Base-by-base conservation (phyloP, 371 early-diverging fungal species). In the Mortierella polycephala region DNA sequence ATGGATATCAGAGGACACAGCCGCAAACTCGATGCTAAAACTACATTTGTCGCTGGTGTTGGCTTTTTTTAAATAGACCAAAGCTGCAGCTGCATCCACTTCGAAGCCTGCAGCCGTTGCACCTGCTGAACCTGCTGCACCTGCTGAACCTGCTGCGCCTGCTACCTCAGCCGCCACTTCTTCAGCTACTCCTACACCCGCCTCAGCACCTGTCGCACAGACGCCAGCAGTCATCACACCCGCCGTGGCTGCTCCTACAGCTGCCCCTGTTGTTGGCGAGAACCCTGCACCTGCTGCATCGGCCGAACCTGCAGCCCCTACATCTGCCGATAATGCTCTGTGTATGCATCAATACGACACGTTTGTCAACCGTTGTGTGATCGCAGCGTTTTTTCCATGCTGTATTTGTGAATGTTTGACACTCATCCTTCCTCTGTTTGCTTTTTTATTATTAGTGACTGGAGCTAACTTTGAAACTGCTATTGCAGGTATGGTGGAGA, bases 401-500 rank as follows among this genome's bases (percentile, higher is more conserved):
- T 30, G 30, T 30, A 30, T 30, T 30, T 53, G 12, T 49, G 30
- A 13, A 21, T 58, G 7, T n/a, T 13, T 50, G 21, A 9, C 45
- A 23, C 42, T 39, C 66, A 21, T 9, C 13, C 49, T 30, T 65
- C 16, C 7, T 49, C 1, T 21, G 3, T 23, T 57, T 13, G 14
- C 42, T 40, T 42, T 60, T 45, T n/a, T 16, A 41, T 56, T 67
- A 47, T 50, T 67, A 88, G 90, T 92, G 57, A 89, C 90, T 11
- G 95, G 96, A 40, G 59, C 85, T 49, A 84, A 88, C 59, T 90
- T 90, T 63, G 95, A 96, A 71, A 85, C 87, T 54, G 95, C 94
- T 18, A 87, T 97, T 51, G 82, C 86, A 55, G 93, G 92, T 75
- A 91, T 98, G 90, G 86, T 96, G 75, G 97, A 97, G 65, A 96